These are phyloP conservation scores for Penicillium angulare DNA, from an alignment of 495 filamentous ascomycete genomes.

Conservation along the genomic window DNA sequence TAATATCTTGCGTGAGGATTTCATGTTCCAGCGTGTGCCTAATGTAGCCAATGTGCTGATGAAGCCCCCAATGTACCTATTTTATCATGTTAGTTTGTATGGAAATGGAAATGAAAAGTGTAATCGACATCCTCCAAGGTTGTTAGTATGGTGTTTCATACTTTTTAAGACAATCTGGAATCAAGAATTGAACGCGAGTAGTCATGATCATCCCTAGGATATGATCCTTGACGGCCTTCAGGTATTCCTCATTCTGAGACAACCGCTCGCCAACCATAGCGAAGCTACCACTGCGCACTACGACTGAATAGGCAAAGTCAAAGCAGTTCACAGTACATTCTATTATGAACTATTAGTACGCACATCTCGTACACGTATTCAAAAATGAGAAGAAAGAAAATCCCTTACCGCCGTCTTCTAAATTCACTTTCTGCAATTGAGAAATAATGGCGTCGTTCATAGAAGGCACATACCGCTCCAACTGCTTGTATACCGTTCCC, in stretches of 20 bases:
- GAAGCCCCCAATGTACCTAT: conserved; percentile 22
- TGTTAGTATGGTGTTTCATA: no score
- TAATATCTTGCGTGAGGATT: conserved; percentile 22
- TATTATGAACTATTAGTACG: no score
- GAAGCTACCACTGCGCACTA: conserved; percentile 24
- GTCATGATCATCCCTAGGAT: conserved; percentile 28
- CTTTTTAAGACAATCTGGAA: conserved; percentile 17
- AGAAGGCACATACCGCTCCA: conserved; percentile 22
- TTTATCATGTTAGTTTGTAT: not conserved
- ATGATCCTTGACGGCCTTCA: conserved; percentile 25
- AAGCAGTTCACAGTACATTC: conserved; percentile 21
- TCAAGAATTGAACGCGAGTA: conserved; percentile 22
- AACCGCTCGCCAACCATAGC: conserved; percentile 21
- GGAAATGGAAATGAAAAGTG: not conserved
- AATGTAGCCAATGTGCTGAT: conserved; percentile 13
- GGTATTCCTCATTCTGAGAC: conserved; percentile 21
- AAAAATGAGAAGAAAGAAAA: not conserved
- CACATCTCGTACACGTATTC: no score
- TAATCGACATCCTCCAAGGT: no score
- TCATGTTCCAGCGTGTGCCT: conserved; percentile 26
- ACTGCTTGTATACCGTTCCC: conserved; percentile 15
- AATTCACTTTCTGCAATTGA: conserved; percentile 10
- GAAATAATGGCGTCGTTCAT: conserved; percentile 21
- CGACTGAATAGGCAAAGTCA: conserved; percentile 26
- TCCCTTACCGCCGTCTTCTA: conserved; percentile 11